Percentiles rank a stretch among this genome's conserved stretches.
These are phyloP conservation scores for Carex scoparia DNA, from an alignment of 176 grass and related monocot genomes.

Conservation along the genomic window DNA sequence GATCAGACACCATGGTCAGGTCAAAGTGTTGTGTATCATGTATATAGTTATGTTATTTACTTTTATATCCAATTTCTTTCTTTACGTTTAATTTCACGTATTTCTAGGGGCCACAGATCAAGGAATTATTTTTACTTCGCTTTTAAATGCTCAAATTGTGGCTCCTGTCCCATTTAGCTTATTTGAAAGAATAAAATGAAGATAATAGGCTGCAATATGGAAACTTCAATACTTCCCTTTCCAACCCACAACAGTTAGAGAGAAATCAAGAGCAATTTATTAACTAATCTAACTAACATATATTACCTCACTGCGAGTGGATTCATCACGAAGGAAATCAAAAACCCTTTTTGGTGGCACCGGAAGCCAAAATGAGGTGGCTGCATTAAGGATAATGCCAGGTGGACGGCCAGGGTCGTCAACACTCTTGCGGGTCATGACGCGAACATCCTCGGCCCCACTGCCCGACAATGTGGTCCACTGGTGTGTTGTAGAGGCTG, in stretches of 20 bases:
- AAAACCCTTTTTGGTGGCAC: constrained; percentile 47
- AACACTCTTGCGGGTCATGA: constrained; percentile 70
- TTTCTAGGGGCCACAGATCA: neutral
- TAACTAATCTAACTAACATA: constrained; percentile 1
- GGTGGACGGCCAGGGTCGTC: constrained; percentile 71
- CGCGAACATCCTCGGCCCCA: constrained; percentile 58
- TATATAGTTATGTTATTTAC: neutral
- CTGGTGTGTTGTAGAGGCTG: constrained; percentile 64
- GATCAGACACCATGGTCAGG: neutral
- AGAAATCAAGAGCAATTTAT: neutral
- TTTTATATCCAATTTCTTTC: neutral
- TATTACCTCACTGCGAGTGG: constrained; percentile 56
- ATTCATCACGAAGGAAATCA: constrained; percentile 58
- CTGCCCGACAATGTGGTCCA: constrained; percentile 76
- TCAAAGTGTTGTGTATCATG: neutral
- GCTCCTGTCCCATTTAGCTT: neutral
- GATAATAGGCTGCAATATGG: neutral
- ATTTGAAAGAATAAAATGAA: neutral
- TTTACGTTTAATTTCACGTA: neutral
- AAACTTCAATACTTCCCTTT: neutral
- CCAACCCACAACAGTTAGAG: neutral
- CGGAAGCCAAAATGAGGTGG: constrained; percentile 86
- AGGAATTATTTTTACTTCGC: neutral
- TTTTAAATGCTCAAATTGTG: neutral
- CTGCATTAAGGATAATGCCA: constrained; percentile 74